phyloP scores from a whole-genome alignment of 2,329 filamentous ascomycete genomes.

The Stachybotrys echinatus region DNA sequence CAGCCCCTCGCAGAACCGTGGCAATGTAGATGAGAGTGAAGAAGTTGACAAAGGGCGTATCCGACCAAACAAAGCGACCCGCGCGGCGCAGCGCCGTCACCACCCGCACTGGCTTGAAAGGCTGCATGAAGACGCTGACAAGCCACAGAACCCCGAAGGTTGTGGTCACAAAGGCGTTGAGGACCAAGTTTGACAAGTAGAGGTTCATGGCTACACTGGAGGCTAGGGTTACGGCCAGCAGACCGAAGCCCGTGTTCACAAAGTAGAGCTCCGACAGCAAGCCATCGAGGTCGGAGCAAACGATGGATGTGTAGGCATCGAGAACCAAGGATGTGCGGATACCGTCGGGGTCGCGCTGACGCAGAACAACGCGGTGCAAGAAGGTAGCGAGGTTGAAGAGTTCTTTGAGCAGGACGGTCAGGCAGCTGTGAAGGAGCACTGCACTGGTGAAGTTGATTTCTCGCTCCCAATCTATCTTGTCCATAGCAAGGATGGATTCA shows the following conservation, averaged over 20 bases:
- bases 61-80: slow-evolving; percentile 2
- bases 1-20: not conserved
- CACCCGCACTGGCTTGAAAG: not conserved
- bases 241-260: slow-evolving; percentile 1
- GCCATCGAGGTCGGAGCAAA: not conserved
- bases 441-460: slow-evolving; percentile 3
- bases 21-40: slow-evolving; percentile 3
- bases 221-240: not conserved
- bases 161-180: not conserved
- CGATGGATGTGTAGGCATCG: slow-evolving; percentile 1
- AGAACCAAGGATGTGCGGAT: not conserved
- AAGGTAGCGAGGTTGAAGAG: not conserved
- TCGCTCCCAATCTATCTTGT: not conserved
- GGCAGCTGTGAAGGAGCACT: slow-evolving; percentile 3
- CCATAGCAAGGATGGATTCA: too few relatives aligned
- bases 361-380: not conserved
- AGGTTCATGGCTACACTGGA: slow-evolving; percentile 2
- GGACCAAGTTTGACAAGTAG: not conserved
- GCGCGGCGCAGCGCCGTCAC: not conserved
- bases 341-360: not conserved
- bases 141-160: slow-evolving; percentile 1
- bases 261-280: slow-evolving; percentile 1
- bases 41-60: slow-evolving; percentile 5
- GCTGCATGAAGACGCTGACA: not conserved
- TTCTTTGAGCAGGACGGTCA: slow-evolving; percentile 3